Conservation (phyloP, 1,284 basidiomycete genomes). For the Microstroma glucosiphilum region DNA sequence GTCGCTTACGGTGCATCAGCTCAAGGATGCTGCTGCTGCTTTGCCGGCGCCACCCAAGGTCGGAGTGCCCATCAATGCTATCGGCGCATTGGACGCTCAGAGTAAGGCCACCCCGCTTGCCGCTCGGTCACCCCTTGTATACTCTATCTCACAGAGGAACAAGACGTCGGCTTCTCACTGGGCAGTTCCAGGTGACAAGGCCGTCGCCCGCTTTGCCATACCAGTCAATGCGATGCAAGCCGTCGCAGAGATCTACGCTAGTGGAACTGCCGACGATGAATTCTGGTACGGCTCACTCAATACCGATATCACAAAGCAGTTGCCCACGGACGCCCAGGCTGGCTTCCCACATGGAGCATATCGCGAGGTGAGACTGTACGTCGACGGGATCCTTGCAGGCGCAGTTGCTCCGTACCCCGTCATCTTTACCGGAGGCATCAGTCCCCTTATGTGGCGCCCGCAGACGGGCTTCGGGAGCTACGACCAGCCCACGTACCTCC, state of each 20-base stretch:
- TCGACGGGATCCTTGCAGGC: constrained; percentile 68
- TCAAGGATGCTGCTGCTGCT: background rate
- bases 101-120: background rate
- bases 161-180: constrained; percentile 8
- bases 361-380: constrained; percentile 69
- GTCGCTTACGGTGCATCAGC: constrained; percentile 11
- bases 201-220: constrained; percentile 15
- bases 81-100: background rate
- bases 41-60: background rate
- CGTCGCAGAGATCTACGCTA: constrained; percentile 31
- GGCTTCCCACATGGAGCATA: constrained; percentile 56
- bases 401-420: constrained; percentile 69
- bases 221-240: constrained; percentile 25
- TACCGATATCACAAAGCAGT: constrained; percentile 58
- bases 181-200: constrained; percentile 13
- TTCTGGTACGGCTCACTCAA: constrained; percentile 66
- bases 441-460: constrained; percentile 69
- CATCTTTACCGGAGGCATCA: constrained; percentile 73
- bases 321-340: constrained; percentile 58
- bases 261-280: constrained; percentile 24
- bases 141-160: constrained; percentile 26
- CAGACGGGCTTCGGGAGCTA: constrained; percentile 71
- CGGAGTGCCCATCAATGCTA: no score
- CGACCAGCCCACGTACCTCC: constrained; percentile 69
- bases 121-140: constrained; percentile 14